phyloP scores from a whole-genome alignment of 768 basidiomycete genomes.

The Lentinus brumalis region DNA sequence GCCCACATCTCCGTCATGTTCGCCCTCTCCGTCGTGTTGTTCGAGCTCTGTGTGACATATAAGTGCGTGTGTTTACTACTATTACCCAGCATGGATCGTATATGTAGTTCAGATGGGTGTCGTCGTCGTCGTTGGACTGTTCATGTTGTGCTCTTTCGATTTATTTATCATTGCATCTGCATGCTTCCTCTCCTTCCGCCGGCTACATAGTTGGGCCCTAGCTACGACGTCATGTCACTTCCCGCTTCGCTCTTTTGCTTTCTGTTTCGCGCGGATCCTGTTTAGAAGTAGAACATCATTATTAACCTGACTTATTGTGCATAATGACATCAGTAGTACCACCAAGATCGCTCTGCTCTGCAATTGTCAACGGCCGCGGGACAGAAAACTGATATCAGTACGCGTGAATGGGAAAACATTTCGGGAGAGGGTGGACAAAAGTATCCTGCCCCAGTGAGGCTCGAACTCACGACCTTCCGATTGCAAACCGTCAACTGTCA shows the following conservation, averaged over 20 bases:
- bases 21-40: background rate
- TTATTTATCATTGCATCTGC: constrained; percentile 18
- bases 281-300: constrained; percentile 17
- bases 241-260: constrained; percentile 5
- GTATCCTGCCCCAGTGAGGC: constrained; percentile 49
- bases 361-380: too few species aligned
- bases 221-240: background rate
- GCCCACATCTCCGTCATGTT: background rate
- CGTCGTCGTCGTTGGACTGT: background rate
- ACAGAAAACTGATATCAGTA: too few species aligned
- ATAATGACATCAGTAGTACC: constrained; percentile 7
- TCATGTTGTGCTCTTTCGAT: constrained; percentile 4
- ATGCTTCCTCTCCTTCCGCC: background rate
- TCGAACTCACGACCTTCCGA: constrained; percentile 75
- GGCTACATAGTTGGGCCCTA: background rate
- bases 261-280: background rate
- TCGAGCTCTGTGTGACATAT: constrained; percentile 14
- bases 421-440: too few species aligned
- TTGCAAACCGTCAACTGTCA: too few species aligned
- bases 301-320: constrained; percentile 20
- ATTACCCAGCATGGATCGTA: constrained; percentile 2
- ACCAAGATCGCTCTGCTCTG: too few species aligned
- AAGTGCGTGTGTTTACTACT: constrained; percentile 14
- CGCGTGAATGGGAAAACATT: too few species aligned
- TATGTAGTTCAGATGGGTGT: constrained; percentile 1